Conservation (phyloP, 2,329 filamentous ascomycete species). For the Aureobasidium musti region DNA sequence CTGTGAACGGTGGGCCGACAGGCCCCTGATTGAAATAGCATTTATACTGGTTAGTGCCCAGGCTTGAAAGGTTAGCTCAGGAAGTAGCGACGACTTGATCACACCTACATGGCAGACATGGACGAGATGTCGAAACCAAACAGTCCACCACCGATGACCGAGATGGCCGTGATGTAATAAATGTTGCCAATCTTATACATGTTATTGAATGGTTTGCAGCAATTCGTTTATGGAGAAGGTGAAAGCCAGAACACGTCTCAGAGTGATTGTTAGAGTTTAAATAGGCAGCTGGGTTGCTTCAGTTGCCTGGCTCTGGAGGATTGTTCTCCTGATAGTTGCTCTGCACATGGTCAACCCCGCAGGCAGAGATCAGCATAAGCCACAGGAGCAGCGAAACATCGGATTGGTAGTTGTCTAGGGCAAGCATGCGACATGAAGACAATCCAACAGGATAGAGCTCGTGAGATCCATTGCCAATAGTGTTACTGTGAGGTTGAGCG, state of each 20-base stretch:
- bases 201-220: neutral
- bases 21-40: slow-evolving; percentile 67
- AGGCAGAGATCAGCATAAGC: neutral
- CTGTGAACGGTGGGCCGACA: slow-evolving; percentile 36
- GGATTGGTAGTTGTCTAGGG: neutral
- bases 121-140: slow-evolving; percentile 69
- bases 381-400: neutral
- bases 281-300: neutral
- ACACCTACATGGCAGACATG: slow-evolving; percentile 57
- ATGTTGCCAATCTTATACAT: slow-evolving; percentile 55
- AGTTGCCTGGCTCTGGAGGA: neutral
- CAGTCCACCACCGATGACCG: slow-evolving; percentile 62
- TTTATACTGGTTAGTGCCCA: slow-evolving; percentile 68
- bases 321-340: neutral
- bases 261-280: neutral
- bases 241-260: neutral
- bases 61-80: slow-evolving; percentile 32
- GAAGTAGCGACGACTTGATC: neutral
- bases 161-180: slow-evolving; percentile 60
- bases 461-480: neutral
- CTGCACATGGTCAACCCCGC: neutral
- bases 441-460: neutral
- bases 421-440: neutral
- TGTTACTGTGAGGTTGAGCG: neutral
- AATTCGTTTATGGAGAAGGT: neutral